Evolutionary conservation across 768 basidiomycete species (phyloP).

Genomic region (Mycena maculata): DNA sequence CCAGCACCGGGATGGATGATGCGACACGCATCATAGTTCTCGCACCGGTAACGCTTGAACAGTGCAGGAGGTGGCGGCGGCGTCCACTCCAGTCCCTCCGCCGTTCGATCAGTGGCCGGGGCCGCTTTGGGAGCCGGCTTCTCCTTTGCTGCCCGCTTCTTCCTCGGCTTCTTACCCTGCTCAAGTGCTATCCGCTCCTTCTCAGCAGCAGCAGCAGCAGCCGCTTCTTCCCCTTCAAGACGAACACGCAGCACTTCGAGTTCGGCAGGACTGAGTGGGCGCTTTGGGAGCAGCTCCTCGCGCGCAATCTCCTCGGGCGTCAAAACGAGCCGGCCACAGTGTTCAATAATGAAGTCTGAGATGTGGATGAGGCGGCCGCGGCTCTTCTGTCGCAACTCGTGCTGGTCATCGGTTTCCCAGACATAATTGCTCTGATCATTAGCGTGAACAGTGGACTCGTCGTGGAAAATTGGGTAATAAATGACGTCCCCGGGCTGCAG

Average conservation of each 20-base stretch:
- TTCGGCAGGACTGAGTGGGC: conserved; percentile 25
- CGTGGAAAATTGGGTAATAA: conserved; percentile 36
- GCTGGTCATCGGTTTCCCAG: conserved; percentile 36
- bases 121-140: conserved; percentile 4
- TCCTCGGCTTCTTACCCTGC: conserved; percentile 8
- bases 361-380: conserved; percentile 35
- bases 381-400: conserved; percentile 36
- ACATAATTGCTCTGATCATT: conserved; percentile 34
- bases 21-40: conserved; percentile 20
- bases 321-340: conserved; percentile 31
- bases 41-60: conserved; percentile 19
- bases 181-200: conserved; percentile 8
- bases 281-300: conserved; percentile 14
- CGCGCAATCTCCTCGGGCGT: conserved; percentile 22
- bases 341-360: conserved; percentile 37
- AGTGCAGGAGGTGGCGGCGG: conserved; percentile 27
- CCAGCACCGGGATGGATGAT: conserved; percentile 42
- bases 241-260: background rate
- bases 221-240: conserved; percentile 9
- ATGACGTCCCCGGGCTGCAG: conserved; percentile 30
- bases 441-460: conserved; percentile 37
- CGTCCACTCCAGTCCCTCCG: conserved; percentile 23
- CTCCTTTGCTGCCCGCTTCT: conserved; percentile 10
- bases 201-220: conserved; percentile 14
- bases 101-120: conserved; percentile 24